Percentiles rank a stretch among this genome's conserved stretches.
Evolutionary conservation across 768 basidiomycete species (phyloP).

Genomic region (Tylopilus sp.): DNA sequence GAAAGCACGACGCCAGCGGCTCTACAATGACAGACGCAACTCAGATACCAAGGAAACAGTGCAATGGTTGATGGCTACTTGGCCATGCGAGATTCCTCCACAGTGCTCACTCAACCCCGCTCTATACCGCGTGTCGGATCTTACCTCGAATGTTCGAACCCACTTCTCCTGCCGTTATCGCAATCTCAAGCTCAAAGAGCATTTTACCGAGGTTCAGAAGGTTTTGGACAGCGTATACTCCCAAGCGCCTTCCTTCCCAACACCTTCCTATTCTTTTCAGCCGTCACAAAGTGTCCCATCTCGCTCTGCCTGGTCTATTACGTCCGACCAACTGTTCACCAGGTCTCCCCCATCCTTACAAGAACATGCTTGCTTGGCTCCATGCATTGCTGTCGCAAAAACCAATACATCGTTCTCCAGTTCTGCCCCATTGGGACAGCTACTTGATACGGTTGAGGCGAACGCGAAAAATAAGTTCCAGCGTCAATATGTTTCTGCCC

Average conservation of each 20-base stretch:
- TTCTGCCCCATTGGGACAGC: neutral
- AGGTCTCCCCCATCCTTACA: constrained; percentile 1
- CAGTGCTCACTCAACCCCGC: neutral
- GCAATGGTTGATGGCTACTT: neutral
- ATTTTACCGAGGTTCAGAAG: constrained; percentile 9
- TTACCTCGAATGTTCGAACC: neutral
- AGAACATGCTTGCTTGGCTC: neutral
- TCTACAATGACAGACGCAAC: constrained; percentile 5
- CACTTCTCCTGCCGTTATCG: constrained; percentile 14
- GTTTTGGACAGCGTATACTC: neutral
- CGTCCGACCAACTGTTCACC: neutral
- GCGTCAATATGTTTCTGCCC: constrained; percentile 6
- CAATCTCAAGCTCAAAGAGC: constrained; percentile 12
- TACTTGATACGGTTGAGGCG: constrained; percentile 1
- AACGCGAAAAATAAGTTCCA: constrained; percentile 13
- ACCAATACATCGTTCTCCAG: neutral
- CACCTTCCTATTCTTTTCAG: constrained; percentile 5
- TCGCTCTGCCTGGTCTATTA: neutral
- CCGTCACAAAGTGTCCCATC: neutral
- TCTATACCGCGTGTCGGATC: too few relatives aligned
- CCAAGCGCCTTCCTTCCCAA: neutral
- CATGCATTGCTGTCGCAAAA: neutral
- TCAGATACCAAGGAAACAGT: constrained; percentile 5
- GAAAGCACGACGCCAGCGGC: neutral
- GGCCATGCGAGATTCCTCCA: constrained; percentile 20